Conservation (phyloP, 2,329 filamentous ascomycete species). For the Aspergillus sp. region DNA sequence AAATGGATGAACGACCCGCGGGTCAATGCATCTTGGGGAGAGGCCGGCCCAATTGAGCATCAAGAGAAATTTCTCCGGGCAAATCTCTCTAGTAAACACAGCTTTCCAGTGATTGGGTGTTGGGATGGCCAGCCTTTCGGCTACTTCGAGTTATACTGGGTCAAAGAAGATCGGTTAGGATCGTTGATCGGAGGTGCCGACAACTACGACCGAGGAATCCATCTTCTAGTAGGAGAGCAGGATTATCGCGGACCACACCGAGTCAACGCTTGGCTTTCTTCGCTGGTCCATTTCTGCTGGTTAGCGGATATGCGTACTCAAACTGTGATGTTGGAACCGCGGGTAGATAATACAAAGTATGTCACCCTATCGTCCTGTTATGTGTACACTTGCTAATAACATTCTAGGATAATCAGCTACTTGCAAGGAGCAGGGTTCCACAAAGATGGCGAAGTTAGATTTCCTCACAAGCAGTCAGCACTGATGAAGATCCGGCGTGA, state of each 20-base stretch:
- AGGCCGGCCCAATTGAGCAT: constrained; percentile 54
- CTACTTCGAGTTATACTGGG: constrained; percentile 98
- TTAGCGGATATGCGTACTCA: constrained; percentile 77
- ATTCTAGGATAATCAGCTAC: constrained; percentile 64
- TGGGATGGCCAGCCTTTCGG: constrained; percentile 96
- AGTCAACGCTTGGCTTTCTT: constrained; percentile 77
- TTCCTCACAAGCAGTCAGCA: constrained; percentile 91
- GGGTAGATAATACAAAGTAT: constrained; percentile 87
- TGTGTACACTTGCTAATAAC: constrained; percentile 12
- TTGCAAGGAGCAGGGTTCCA: constrained; percentile 75
- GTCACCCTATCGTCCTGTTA: constrained; percentile 29
- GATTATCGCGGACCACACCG: constrained; percentile 79
- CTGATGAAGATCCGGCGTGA: constrained; percentile 78
- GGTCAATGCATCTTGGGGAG: constrained; percentile 82
- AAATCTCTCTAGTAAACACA: constrained; percentile 68
- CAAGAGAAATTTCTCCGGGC: constrained; percentile 68
- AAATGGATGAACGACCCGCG: constrained; percentile 87
- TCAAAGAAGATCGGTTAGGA: constrained; percentile 83
- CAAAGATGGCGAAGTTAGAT: constrained; percentile 80
- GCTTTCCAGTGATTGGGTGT: constrained; percentile 86
- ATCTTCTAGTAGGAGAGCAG: constrained; percentile 87
- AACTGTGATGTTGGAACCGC: constrained; percentile 80
- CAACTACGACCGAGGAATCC: constrained; percentile 85
- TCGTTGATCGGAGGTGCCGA: constrained; percentile 64
- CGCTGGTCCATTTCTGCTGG: constrained; percentile 84